Evolutionary conservation across 495 filamentous ascomycete genomes (phyloP), one percentile per base, ranked within the genome.

Genomic region (Aspergillus carlsbadensis): DNA sequence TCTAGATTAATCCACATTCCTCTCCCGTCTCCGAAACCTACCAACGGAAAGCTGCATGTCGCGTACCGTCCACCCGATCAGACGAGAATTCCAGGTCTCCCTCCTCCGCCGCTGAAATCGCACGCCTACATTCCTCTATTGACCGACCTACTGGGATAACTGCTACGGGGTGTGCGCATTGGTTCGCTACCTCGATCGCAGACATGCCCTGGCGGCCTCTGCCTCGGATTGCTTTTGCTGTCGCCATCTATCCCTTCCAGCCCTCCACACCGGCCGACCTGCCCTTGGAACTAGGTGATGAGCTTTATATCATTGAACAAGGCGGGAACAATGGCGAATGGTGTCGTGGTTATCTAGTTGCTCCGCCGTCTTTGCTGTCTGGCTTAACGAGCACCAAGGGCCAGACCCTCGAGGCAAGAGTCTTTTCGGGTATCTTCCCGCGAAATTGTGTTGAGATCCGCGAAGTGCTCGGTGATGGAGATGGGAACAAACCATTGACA

Each of bases 251-350:
- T 68, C 94, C 94, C 29, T 98, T 98, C 74, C 81, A 86, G 55
- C 88, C 94, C 44, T 86, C 88, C 31, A 87, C 84, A 54, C 85
- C 92, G 26, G 90, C 90, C 63, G 94, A 98, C 71, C 85, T 98
- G n/a, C 93, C 94, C 13, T 84, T 98, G 64, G 91, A 98, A 72
- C 86, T 98, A 24, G 94, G 94, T 66, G 94, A 98, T 80, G 94
- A 98, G 71, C 78, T 98, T 49, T 98, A 98, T 73, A 96, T 98
- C 53, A 96, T 98, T 66, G 94, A 98, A 75, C 90, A 96, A 71
- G 87, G 87, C n/a, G 92, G 92, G 3, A 72, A 70, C 20, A 82
- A 95, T 72, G 88, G 87, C 59, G 81, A 90, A 65, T 98, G 95
- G 95, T 92, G 89, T 65, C 86, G 94, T 14, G 94, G 94, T 37